Percentiles rank a stretch among this genome's conserved stretches.
Evolutionary conservation across 2,329 filamentous ascomycete species (phyloP).

Genomic region (Cercospora brassicicola): DNA sequence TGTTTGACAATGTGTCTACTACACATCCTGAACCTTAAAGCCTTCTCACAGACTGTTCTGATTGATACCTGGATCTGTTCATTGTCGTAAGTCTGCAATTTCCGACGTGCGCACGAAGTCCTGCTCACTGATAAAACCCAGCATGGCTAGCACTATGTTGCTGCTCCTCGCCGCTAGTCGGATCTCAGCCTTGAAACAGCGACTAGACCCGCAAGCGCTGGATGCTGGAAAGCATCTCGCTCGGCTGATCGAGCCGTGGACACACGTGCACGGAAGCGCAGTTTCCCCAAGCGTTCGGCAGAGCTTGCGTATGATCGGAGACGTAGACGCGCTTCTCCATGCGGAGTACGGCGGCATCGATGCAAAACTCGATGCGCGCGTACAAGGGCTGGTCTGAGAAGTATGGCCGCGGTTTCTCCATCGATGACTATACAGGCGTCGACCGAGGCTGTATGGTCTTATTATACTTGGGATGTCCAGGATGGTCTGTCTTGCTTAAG

Average conservation of each 20-base stretch:
- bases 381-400: neutral
- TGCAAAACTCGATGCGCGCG: neutral
- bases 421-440: neutral
- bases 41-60: slow-evolving; percentile 19
- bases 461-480: neutral
- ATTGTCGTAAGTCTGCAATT: slow-evolving; percentile 2
- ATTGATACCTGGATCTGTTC: slow-evolving; percentile 21
- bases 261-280: slow-evolving; percentile 10
- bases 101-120: no score
- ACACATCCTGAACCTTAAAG: slow-evolving; percentile 18
- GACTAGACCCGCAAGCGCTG: slow-evolving; percentile 1
- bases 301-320: slow-evolving; percentile 18
- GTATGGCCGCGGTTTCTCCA: neutral
- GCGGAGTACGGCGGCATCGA: neutral
- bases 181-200: slow-evolving; percentile 11
- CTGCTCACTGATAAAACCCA: neutral
- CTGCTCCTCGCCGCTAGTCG: slow-evolving; percentile 16
- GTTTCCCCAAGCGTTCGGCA: slow-evolving; percentile 17
- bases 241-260: slow-evolving; percentile 17
- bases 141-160: slow-evolving; percentile 21
- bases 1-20: slow-evolving; percentile 19
- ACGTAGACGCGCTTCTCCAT: slow-evolving; percentile 10
- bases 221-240: slow-evolving; percentile 9
- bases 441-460: neutral
- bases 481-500: neutral